Conservation (phyloP, 345 rosid genomes). For the Conringia planisiliqua region DNA sequence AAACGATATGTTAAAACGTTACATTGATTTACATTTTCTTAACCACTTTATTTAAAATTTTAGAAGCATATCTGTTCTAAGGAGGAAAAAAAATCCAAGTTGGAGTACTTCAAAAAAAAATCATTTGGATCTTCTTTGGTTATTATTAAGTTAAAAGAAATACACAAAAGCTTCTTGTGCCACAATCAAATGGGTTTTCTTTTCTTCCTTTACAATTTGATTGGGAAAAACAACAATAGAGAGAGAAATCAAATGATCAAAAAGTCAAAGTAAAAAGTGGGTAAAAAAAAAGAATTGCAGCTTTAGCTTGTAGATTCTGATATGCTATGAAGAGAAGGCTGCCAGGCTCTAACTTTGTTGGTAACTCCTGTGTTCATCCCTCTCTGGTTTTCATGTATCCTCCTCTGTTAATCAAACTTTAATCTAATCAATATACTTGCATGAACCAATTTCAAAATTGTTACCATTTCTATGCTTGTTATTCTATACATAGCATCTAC, state of each 20-base stretch:
- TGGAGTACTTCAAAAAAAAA: background rate
- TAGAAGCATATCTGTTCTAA: too few species aligned
- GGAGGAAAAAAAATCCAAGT: too few species aligned
- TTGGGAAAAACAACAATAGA: constrained; percentile 25
- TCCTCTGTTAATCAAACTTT: constrained; percentile 10
- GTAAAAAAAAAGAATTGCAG: background rate
- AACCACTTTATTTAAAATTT: too few species aligned
- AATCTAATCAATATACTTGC: background rate
- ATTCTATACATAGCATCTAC: background rate
- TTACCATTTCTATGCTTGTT: background rate
- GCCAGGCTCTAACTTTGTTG: constrained; percentile 33
- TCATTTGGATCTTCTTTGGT: constrained; percentile 1
- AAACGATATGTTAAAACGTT: too few species aligned
- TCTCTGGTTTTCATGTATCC: constrained; percentile 24
- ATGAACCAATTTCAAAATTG: background rate
- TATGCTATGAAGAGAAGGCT: constrained; percentile 39
- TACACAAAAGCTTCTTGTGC: constrained; percentile 5
- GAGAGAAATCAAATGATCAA: constrained; percentile 32
- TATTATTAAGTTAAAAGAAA: background rate
- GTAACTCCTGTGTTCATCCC: constrained; percentile 10
- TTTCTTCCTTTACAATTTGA: constrained; percentile 34
- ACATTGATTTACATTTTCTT: too few species aligned
- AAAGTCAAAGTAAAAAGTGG: constrained; percentile 9
- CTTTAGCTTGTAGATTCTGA: constrained; percentile 29
- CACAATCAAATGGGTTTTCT: constrained; percentile 26